A percentile compares a stretch with the other conserved stretches of the same genome.
phyloP scores from a whole-genome alignment of 768 basidiomycete species.

The Rhodotorula diobovata region DNA sequence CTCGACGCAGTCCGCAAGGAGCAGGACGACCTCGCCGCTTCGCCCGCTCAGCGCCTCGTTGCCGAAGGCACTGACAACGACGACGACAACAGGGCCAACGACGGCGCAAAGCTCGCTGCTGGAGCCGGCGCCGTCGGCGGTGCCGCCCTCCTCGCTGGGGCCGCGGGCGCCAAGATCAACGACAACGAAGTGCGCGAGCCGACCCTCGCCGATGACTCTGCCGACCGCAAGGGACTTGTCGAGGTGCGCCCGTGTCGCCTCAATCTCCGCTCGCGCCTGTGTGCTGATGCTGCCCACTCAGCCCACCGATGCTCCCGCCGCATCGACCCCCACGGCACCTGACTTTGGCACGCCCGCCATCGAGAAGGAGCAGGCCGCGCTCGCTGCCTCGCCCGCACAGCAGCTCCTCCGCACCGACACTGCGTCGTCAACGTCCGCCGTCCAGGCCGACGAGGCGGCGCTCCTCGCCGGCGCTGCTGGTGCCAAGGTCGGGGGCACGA shows the following conservation, averaged over 20 bases:
- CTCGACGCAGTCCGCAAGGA: conserved; percentile 1
- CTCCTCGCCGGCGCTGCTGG: conserved; percentile 27
- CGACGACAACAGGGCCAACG: background rate
- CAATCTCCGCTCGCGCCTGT: rapidly evolving
- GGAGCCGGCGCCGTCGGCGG: conserved; percentile 17
- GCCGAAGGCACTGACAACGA: background rate
- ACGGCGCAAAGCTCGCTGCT: background rate
- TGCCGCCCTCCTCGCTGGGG: conserved; percentile 9
- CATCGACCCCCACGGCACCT: background rate
- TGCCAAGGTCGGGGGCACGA: background rate
- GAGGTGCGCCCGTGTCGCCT: background rate
- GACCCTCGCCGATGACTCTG: background rate
- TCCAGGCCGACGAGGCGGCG: background rate
- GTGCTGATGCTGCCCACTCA: background rate
- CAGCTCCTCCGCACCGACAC: conserved; percentile 21
- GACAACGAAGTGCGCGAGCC: conserved; percentile 21
- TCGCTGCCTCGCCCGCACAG: conserved; percentile 28
- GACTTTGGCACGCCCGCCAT: conserved; percentile 26
- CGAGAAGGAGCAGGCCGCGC: conserved; percentile 25
- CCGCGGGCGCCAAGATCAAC: conserved; percentile 13
- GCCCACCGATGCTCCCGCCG: background rate
- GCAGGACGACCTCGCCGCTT: background rate
- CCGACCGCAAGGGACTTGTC: background rate
- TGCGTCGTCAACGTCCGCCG: background rate
- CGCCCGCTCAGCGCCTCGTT: conserved; percentile 23